A percentile compares a stretch with the other conserved stretches of the same genome.
phyloP scores from a whole-genome alignment of 208 protist species.

The Naegleria fowleri region DNA sequence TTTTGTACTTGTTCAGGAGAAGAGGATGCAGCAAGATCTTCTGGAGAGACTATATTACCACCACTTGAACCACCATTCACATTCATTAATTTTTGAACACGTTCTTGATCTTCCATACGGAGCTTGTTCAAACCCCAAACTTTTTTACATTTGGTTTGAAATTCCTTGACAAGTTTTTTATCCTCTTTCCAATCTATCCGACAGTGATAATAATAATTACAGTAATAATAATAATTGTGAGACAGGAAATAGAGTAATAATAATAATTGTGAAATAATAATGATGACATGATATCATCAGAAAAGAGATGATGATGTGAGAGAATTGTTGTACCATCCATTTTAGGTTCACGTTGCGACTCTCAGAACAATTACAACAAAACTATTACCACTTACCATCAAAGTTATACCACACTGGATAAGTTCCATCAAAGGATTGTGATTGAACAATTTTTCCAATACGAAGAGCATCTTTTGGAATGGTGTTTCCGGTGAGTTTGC shows the following conservation, averaged over 20 bases:
- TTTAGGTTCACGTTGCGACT: no score
- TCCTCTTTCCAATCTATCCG: background rate
- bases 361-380: no score
- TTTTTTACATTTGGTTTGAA: slow-evolving; percentile 11
- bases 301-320: no score
- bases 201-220: no score
- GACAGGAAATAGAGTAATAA: no score
- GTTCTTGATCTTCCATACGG: background rate
- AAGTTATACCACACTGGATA: background rate
- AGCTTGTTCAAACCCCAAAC: background rate
- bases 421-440: background rate
- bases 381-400: background rate
- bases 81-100: background rate
- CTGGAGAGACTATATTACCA: no score
- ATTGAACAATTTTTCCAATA: background rate
- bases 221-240: no score
- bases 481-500: background rate
- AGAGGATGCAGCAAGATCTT: no score
- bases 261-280: no score
- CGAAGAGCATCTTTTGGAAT: background rate
- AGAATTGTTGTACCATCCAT: no score
- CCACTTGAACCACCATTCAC: background rate
- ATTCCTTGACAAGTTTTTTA: background rate
- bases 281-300: no score
- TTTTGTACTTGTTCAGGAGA: background rate